Conservation (phyloP, 345 rosid species). For the Brassica rapa region DNA sequence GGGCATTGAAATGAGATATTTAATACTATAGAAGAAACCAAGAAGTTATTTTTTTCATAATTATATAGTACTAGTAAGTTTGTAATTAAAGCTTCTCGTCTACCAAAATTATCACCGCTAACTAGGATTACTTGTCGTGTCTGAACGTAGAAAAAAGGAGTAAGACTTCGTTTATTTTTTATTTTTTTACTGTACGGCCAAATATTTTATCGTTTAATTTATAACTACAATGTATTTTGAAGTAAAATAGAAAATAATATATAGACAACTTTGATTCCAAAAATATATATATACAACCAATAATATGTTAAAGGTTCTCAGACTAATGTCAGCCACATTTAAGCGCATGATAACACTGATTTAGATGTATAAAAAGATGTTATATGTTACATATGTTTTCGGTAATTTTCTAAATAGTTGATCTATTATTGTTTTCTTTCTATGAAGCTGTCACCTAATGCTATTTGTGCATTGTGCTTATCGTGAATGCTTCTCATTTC, state of each 20-base stretch:
- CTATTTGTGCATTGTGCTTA: conserved; percentile 8
- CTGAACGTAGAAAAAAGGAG: conserved; percentile 14
- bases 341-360: background rate
- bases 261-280: background rate
- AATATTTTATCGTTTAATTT: background rate
- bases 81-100: background rate
- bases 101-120: conserved; percentile 23
- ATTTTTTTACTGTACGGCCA: background rate
- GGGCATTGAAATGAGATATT: background rate
- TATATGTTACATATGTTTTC: background rate
- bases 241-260: background rate
- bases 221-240: background rate
- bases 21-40: conserved; percentile 10
- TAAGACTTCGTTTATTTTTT: conserved; percentile 8
- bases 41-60: conserved; percentile 3
- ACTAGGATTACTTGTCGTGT: conserved; percentile 33
- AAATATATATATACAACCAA: background rate
- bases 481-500: conserved; percentile 1
- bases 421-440: background rate
- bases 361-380: background rate
- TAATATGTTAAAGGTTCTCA: background rate
- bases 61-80: background rate
- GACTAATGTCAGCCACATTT: conserved; percentile 7
- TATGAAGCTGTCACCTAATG: background rate
- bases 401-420: background rate